Conservation (phyloP, 495 filamentous ascomycete genomes). For the Bacidia rubella region DNA sequence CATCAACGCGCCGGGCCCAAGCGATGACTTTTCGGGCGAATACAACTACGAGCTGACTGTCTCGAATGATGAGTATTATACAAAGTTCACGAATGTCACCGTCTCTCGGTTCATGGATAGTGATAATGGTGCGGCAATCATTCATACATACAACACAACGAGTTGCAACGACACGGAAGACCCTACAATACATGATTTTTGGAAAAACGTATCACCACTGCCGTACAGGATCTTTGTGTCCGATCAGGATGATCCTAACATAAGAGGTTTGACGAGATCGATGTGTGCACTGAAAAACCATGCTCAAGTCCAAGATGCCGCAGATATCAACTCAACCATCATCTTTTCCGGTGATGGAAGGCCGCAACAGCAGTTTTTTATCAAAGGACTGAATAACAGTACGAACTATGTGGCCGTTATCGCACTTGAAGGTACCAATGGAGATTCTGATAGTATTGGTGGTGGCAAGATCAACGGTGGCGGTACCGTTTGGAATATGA, state of each 20-base stretch:
- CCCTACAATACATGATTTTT: conserved; percentile 27
- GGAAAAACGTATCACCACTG: conserved; percentile 46
- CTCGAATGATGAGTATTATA: conserved; percentile 66
- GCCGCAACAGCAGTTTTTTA: conserved; percentile 76
- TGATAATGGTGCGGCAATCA: conserved; percentile 59
- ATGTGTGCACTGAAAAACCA: conserved; percentile 55
- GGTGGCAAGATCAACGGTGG: conserved; percentile 32
- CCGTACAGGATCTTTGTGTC: conserved; percentile 74
- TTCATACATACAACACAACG: conserved; percentile 61
- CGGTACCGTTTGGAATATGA: conserved; percentile 53
- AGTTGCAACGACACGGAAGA: conserved; percentile 41
- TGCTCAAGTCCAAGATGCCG: conserved; percentile 45
- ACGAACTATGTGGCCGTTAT: conserved; percentile 59
- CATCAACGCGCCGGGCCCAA: conserved; percentile 48
- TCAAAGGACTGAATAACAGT: conserved; percentile 55
- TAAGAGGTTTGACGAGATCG: conserved; percentile 57
- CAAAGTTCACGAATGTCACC: conserved; percentile 36
- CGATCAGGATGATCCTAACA: conserved; percentile 40
- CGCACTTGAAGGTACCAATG: conserved; percentile 41
- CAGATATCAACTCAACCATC: conserved; percentile 46
- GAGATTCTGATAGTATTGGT: conserved; percentile 37
- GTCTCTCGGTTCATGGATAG: conserved; percentile 66
- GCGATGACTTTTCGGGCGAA: conserved; percentile 39
- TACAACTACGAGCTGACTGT: conserved; percentile 72
- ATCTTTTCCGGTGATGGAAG: conserved; percentile 48